Conservation (phyloP, 129 eudicot genomes). For the Helianthus tuberosus region DNA sequence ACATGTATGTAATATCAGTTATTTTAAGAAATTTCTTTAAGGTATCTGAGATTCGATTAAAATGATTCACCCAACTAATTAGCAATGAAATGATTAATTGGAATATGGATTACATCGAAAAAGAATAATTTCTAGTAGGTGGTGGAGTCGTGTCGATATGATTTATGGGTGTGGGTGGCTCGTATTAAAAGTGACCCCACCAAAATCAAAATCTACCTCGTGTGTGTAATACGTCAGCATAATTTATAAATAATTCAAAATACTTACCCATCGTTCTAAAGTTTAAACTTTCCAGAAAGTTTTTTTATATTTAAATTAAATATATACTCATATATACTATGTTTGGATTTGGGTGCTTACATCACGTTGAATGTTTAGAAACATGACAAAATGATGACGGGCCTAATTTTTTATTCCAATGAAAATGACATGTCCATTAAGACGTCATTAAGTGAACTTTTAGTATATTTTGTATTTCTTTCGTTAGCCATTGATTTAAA, state of each 20-base stretch:
- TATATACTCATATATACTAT: neutral
- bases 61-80: neutral
- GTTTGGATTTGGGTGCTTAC: neutral
- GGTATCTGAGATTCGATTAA: too few species aligned
- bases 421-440: constrained; percentile 4
- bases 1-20: too few species aligned
- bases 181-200: constrained; percentile 46
- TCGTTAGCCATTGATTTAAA: too few species aligned
- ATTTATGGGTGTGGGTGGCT: constrained; percentile 42
- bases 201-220: constrained; percentile 26
- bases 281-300: neutral
- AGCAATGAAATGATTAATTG: neutral
- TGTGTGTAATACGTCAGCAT: constrained; percentile 10
- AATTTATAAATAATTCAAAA: neutral
- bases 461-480: neutral
- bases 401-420: constrained; percentile 1
- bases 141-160: constrained; percentile 1
- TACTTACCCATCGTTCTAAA: neutral
- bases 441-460: constrained; percentile 2
- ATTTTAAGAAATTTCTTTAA: too few species aligned
- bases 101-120: constrained; percentile 4
- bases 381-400: constrained; percentile 26
- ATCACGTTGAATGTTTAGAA: constrained; percentile 6
- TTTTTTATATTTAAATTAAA: neutral
- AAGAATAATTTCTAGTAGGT: constrained; percentile 1